Conservation (phyloP, 805 yeast genomes). For the Kurtzmaniella fragi region DNA sequence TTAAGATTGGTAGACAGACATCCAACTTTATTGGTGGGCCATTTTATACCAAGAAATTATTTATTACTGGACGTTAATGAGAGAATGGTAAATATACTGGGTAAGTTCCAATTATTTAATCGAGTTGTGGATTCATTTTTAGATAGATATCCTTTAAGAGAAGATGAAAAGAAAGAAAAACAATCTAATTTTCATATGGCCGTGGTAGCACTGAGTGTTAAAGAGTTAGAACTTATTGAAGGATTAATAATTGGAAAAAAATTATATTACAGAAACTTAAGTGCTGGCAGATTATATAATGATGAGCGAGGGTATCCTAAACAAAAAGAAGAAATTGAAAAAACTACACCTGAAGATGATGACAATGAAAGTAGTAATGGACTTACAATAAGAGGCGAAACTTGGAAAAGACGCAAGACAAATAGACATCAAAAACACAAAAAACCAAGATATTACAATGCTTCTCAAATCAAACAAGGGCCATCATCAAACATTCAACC, state of each 20-base stretch:
- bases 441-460: background rate
- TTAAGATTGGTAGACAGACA: slow-evolving; percentile 53
- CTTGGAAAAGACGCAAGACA: background rate
- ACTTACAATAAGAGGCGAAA: too few relatives aligned
- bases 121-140: slow-evolving; percentile 35
- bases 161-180: slow-evolving; percentile 6
- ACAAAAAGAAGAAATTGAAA: slow-evolving; percentile 2
- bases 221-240: slow-evolving; percentile 75
- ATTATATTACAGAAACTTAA: slow-evolving; percentile 59
- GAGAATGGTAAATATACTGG: slow-evolving; percentile 47
- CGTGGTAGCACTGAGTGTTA: slow-evolving; percentile 56
- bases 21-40: slow-evolving; percentile 70
- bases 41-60: slow-evolving; percentile 68
- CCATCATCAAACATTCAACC: background rate
- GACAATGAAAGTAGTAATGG: too few relatives aligned
- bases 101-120: slow-evolving; percentile 55
- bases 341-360: background rate
- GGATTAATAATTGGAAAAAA: slow-evolving; percentile 71
- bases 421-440: background rate
- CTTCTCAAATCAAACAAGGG: background rate
- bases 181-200: slow-evolving; percentile 20
- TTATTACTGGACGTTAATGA: slow-evolving; percentile 62
- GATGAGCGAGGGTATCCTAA: slow-evolving; percentile 21
- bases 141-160: slow-evolving; percentile 13
- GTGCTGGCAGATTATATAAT: slow-evolving; percentile 57